Conservation (phyloP, 2,329 filamentous ascomycete species). For the Xylariaceae sp. region DNA sequence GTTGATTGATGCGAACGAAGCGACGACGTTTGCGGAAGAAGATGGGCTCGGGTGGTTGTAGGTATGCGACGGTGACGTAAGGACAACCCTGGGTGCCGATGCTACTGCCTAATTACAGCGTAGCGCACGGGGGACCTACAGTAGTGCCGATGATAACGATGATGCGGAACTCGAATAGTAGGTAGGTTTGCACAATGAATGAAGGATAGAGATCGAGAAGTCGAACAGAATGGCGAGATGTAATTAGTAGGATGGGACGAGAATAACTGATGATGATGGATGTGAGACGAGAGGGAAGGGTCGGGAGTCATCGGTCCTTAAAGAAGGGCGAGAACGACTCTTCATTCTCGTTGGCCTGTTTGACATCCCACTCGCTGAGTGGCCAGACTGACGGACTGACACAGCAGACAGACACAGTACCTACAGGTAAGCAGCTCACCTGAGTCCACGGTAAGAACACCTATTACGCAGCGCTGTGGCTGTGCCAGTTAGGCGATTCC, state of each 20-base stretch:
- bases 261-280: no score
- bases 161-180: neutral
- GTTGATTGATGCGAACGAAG: neutral
- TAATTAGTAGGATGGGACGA: no score
- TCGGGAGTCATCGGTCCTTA: neutral
- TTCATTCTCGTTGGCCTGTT: no score
- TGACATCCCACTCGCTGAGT: no score
- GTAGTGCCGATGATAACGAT: neutral
- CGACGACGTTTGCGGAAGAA: neutral
- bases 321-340: neutral
- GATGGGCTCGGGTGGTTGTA: neutral
- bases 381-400: no score
- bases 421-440: no score
- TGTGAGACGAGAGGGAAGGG: neutral
- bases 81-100: neutral
- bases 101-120: neutral
- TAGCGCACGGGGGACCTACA: neutral
- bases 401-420: no score
- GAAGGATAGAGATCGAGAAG: neutral
- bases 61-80: neutral
- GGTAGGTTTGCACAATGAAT: neutral
- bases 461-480: no score
- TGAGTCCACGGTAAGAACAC: no score
- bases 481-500: no score
- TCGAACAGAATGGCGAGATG: no score